These are phyloP conservation scores for Pyrrhoderma noxium DNA, from an alignment of 1,284 basidiomycete species.

Conservation along the genomic window DNA sequence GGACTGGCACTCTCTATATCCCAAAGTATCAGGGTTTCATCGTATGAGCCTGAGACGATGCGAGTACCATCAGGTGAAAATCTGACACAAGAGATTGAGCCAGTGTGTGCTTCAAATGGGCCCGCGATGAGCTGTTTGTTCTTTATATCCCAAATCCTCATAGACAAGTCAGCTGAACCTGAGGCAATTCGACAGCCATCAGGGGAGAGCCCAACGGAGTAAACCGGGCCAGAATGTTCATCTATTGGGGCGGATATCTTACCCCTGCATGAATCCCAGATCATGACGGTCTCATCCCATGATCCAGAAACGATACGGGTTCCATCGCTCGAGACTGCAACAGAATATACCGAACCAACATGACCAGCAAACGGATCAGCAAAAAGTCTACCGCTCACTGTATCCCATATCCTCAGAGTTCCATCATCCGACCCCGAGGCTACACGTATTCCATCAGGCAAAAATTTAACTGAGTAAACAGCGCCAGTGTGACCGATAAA, in stretches of 20 bases:
- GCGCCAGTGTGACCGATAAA: background rate
- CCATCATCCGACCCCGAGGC: background rate
- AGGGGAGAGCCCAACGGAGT: background rate
- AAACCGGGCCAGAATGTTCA: background rate
- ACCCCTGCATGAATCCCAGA: background rate
- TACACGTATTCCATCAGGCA: background rate
- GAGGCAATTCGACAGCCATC: background rate
- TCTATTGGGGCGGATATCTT: background rate
- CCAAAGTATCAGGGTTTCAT: background rate
- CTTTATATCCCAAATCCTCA: no score
- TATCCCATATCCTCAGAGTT: background rate
- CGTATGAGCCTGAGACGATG: background rate
- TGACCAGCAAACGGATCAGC: conserved; percentile 10
- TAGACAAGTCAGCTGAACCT: background rate
- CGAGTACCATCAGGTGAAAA: background rate
- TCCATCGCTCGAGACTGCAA: background rate
- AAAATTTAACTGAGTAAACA: background rate
- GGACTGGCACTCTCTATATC: no score
- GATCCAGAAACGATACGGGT: background rate
- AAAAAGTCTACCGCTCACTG: background rate
- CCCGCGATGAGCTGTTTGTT: no score
- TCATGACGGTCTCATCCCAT: background rate
- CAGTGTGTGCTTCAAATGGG: background rate
- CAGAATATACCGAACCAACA: background rate
- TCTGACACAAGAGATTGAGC: background rate